These are phyloP conservation scores for Polytolypa hystricis DNA, from an alignment of 2,329 filamentous ascomycete genomes.

Conservation along the genomic window DNA sequence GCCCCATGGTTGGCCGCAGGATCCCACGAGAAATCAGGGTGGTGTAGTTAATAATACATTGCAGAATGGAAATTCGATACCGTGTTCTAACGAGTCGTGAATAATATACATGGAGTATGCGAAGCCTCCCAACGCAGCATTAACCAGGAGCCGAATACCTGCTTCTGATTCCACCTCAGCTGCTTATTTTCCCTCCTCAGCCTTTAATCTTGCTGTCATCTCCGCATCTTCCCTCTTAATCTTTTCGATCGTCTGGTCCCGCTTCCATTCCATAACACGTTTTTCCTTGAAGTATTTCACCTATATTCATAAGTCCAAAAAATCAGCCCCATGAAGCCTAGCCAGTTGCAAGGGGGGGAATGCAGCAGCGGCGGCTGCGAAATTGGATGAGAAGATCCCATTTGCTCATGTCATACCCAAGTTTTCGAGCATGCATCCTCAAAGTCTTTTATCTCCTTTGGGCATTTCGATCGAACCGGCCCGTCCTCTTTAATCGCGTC, in stretches of 20 bases:
- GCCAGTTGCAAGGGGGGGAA: no score
- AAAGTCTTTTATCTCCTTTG: constrained; percentile 52
- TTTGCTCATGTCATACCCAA: constrained; percentile 56
- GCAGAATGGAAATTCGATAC: no score
- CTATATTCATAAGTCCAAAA: constrained; percentile 33
- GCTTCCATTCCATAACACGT: constrained; percentile 82
- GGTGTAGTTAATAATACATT: no score
- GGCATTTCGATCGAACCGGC: constrained; percentile 48
- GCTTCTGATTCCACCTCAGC: not conserved
- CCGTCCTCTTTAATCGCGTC: constrained; percentile 56
- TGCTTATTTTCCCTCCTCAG: constrained; percentile 18
- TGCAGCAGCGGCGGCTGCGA: no score
- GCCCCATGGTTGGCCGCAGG: no score
- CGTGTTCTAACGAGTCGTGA: no score
- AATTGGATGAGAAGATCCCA: constrained; percentile 1
- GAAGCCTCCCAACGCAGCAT: constrained; percentile 5
- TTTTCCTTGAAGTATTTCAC: constrained; percentile 98
- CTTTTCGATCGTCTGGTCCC: constrained; percentile 64
- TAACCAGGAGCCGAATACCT: constrained; percentile 4
- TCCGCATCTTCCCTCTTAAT: constrained; percentile 63
- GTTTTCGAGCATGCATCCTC: constrained; percentile 77
- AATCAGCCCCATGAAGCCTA: no score
- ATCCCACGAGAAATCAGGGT: no score
- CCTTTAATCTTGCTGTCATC: constrained; percentile 40
- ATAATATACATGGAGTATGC: not conserved